These are phyloP conservation scores for Arthrobotrys sinensis DNA, from an alignment of 2,329 filamentous ascomycete species.

Conservation along the genomic window DNA sequence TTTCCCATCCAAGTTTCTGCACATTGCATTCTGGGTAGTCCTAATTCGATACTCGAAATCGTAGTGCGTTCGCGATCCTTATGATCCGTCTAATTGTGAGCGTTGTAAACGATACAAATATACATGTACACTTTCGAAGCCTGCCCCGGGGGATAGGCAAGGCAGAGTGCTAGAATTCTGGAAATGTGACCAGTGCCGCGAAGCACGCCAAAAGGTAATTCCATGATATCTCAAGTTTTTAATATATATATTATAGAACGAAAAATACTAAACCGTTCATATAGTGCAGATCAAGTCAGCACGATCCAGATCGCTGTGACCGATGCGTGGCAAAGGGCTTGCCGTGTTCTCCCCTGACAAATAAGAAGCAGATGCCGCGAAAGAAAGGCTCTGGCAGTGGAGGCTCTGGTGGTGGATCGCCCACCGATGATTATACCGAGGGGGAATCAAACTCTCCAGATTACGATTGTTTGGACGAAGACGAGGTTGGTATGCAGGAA, in stretches of 20 bases:
- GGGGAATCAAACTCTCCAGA: slow-evolving; percentile 29
- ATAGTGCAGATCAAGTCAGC: slow-evolving; percentile 24
- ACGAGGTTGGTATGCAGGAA: not conserved
- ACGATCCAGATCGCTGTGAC: slow-evolving; percentile 31
- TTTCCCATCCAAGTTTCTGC: not conserved
- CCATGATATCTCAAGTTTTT: no score
- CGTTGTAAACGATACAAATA: slow-evolving; percentile 43
- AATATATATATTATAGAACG: not conserved
- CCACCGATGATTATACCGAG: slow-evolving; percentile 11
- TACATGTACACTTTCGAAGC: slow-evolving; percentile 27
- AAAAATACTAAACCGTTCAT: not conserved
- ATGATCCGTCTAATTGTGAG: slow-evolving; percentile 23
- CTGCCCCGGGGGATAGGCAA: slow-evolving; percentile 7
- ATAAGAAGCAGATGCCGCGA: slow-evolving; percentile 41
- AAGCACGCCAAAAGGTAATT: slow-evolving; percentile 43
- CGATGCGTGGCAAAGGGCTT: slow-evolving; percentile 34
- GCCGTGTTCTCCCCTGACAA: slow-evolving; percentile 31
- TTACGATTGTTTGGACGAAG: slow-evolving; percentile 28
- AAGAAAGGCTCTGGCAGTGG: slow-evolving; percentile 24
- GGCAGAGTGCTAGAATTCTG: slow-evolving; percentile 37
- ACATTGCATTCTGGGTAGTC: not conserved
- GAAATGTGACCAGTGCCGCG: slow-evolving; percentile 45
- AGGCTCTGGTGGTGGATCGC: slow-evolving; percentile 15
- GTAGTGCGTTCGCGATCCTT: slow-evolving; percentile 49
- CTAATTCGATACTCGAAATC: not conserved